phyloP scores from a whole-genome alignment of 2,329 filamentous ascomycete species.

The Saccharata proteae region DNA sequence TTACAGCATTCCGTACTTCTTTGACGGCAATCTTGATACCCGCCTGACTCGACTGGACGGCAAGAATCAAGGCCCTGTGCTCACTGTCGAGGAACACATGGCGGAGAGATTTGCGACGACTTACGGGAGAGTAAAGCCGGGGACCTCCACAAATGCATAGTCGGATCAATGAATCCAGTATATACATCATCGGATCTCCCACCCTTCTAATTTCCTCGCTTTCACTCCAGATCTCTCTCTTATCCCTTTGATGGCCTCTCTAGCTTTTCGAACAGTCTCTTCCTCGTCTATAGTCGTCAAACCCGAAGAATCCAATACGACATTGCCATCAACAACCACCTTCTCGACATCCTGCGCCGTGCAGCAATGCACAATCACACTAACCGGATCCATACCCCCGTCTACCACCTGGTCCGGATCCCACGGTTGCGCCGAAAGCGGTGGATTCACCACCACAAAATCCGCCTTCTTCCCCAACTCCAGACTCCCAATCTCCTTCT shows the following conservation, averaged over 20 bases:
- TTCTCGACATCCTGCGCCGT: constrained; percentile 11
- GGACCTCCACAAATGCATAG: neutral
- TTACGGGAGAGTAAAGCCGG: constrained; percentile 2
- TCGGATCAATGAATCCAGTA: neutral
- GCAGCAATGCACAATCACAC: constrained; percentile 13
- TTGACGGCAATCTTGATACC: constrained; percentile 40
- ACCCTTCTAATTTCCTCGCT: neutral
- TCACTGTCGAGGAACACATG: constrained; percentile 17
- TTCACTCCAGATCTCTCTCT: constrained; percentile 11
- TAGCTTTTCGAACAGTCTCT: constrained; percentile 9
- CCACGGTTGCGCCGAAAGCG: constrained; percentile 18
- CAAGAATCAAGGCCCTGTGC: constrained; percentile 8
- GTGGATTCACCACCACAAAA: constrained; percentile 24
- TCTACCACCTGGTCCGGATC: constrained; percentile 19
- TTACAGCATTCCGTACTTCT: constrained; percentile 47
- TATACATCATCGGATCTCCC: neutral
- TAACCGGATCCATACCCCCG: constrained; percentile 25
- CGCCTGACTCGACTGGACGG: constrained; percentile 10
- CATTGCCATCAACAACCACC: constrained; percentile 13
- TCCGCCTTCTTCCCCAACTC: constrained; percentile 32
- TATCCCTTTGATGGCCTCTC: constrained; percentile 10
- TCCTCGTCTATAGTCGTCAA: constrained; percentile 10
- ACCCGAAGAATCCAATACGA: constrained; percentile 11
- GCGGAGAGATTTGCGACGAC: constrained; percentile 11
- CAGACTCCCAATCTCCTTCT: constrained; percentile 25